Evolutionary conservation across 371 early-diverging fungal species (phyloP), one percentile per base, ranked within the genome.

Genomic region (Chytridiales sp.): DNA sequence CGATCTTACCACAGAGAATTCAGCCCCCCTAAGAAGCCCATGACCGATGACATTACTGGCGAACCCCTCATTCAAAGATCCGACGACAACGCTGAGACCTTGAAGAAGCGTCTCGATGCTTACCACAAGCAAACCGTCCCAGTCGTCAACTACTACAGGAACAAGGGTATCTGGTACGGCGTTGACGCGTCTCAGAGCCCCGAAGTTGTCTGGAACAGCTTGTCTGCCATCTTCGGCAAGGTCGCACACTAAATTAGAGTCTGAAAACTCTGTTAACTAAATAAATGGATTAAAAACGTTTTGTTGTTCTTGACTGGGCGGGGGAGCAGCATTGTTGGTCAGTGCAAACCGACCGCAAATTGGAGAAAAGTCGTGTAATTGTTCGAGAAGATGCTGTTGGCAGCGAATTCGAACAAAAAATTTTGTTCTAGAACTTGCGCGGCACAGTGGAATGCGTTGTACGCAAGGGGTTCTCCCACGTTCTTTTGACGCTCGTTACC

Each of bases 41-140:
- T 86, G 83, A 91, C 83, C 70, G 98, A 98, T 76, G 98, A 98
- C 74, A 70, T 92, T 50, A 99, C 99, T 66, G 93, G 97, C 59
- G 95, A 94, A 78, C 94, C 99, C 61, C 85, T 98, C 43, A 85
- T 97, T 58, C 94, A 93, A 74, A 89, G 99, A 57, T 88, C 94
- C 3, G 99, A 99, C 73, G 99, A 99, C 76, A 99, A 96, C 69
- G 95, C 86, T 59, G 93, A 86, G 40, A 89, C 97, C 17, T 84
- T 97, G 57, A 87, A 81, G 73, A 95, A 94, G 86, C 91, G 99
- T 60, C 82, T 98, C 61, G 87, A 79, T 19, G 79, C 90, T 24
- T 99, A 96, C 87, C 96, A 95, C 78, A 85, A 91, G 79, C 89
- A 90, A 74, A 99, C 99, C 36, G 86, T 83, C 27, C 99, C 99